Percentiles rank a stretch among this genome's conserved stretches.
Evolutionary conservation across 2,329 filamentous ascomycete species (phyloP).

Genomic region (Xylaria multiplex): DNA sequence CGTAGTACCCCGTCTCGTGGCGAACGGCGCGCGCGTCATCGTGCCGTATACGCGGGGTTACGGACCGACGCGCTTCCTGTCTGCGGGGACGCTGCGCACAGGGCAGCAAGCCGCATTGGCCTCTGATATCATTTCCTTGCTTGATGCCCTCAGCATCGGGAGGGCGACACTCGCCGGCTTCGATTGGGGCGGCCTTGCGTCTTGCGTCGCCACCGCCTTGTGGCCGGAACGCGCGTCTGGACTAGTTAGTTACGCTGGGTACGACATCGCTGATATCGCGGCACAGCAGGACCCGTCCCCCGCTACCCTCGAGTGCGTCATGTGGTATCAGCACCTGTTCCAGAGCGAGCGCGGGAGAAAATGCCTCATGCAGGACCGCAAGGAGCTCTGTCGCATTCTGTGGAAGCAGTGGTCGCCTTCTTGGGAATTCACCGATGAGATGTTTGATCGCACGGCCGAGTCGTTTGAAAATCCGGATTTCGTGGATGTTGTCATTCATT

Average conservation of each 20-base stretch:
- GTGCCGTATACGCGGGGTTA: conserved; percentile 32
- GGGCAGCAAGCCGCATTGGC: conserved; percentile 33
- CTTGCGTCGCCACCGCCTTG: conserved; percentile 25
- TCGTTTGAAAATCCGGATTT: conserved; percentile 34
- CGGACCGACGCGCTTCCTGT: conserved; percentile 29
- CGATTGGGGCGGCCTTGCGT: conserved; percentile 34
- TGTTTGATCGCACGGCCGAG: conserved; percentile 22
- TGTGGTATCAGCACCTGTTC: conserved; percentile 36
- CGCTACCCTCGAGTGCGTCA: conserved; percentile 27
- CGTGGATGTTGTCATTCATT: conserved; percentile 31
- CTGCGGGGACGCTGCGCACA: conserved; percentile 19
- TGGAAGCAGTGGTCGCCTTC: conserved; percentile 34
- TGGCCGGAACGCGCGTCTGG: conserved; percentile 31
- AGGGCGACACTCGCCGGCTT: conserved; percentile 30
- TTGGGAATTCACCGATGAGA: conserved; percentile 25
- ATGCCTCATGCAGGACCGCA: conserved; percentile 29
- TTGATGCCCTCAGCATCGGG: conserved; percentile 28
- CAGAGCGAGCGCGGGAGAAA: conserved; percentile 33
- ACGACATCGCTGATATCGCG: conserved; percentile 30
- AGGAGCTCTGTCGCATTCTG: conserved; percentile 24
- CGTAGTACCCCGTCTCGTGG: conserved; percentile 24
- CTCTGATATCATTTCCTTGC: conserved; percentile 22
- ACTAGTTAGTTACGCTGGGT: conserved; percentile 33
- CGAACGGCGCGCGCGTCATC: conserved; percentile 27
- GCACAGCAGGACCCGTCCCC: neutral